phyloP scores from a whole-genome alignment of 768 basidiomycete species.

The Leccinellum luteum region DNA sequence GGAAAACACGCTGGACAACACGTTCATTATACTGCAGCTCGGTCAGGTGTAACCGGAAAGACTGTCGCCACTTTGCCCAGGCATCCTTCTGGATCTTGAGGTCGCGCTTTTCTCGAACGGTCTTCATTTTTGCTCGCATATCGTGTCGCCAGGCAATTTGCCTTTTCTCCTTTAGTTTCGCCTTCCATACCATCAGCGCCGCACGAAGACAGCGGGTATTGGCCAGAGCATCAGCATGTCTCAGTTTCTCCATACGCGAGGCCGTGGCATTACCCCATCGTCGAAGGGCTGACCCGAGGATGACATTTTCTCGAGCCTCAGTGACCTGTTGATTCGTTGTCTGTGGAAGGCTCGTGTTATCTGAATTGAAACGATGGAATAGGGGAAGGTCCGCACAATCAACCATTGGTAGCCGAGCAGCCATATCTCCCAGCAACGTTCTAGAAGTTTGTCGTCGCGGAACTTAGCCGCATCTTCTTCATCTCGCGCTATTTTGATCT shows the following conservation, averaged over 20 bases:
- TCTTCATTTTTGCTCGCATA: conserved; percentile 71
- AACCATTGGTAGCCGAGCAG: conserved; percentile 69
- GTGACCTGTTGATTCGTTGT: conserved; percentile 68
- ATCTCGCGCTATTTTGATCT: conserved; percentile 65
- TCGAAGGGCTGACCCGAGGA: conserved; percentile 56
- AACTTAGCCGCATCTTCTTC: conserved; percentile 72
- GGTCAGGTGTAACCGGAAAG: conserved; percentile 49
- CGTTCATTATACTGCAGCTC: conserved; percentile 48
- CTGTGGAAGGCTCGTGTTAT: conserved; percentile 37
- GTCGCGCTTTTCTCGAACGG: conserved; percentile 56
- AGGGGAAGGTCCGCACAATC: conserved; percentile 46
- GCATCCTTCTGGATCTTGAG: conserved; percentile 50
- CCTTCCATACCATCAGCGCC: conserved; percentile 52
- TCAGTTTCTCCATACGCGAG: conserved; percentile 37
- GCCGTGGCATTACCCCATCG: conserved; percentile 53
- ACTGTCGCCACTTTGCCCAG: conserved; percentile 67
- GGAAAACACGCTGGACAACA: conserved; percentile 43
- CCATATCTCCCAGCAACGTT: conserved; percentile 79
- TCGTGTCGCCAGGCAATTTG: conserved; percentile 62
- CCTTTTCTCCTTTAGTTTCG: conserved; percentile 49
- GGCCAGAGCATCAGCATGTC: conserved; percentile 43
- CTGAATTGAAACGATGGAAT: conserved; percentile 13
- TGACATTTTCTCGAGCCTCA: conserved; percentile 63
- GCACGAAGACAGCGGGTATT: conserved; percentile 43
- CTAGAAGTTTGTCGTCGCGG: conserved; percentile 57